Evolutionary conservation across 2,329 filamentous ascomycete species (phyloP).

Genomic region (Cladosporium austrohemisphaericum): DNA sequence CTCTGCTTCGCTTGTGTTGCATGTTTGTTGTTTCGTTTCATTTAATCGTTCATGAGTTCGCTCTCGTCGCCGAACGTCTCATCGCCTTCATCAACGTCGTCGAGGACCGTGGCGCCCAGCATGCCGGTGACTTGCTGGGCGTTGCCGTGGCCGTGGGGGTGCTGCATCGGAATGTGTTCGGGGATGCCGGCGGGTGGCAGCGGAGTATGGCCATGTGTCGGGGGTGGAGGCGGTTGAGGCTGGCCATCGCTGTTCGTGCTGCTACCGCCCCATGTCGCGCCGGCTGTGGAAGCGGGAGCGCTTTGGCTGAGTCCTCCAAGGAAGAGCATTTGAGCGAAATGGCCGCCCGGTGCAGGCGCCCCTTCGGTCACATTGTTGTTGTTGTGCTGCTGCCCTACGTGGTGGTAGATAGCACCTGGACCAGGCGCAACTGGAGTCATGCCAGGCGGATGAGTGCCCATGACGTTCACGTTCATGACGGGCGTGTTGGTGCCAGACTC

Average conservation of each 20-base stretch:
- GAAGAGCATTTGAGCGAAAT: too few species aligned
- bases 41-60: conserved; percentile 37
- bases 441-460: conserved; percentile 24
- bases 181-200: too few species aligned
- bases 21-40: too few species aligned
- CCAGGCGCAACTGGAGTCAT: conserved; percentile 24
- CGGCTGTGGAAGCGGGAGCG: conserved; percentile 29
- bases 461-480: conserved; percentile 28
- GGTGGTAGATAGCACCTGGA: conserved; percentile 18
- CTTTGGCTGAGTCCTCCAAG: conserved; percentile 28
- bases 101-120: conserved; percentile 37
- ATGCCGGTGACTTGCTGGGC: conserved; percentile 36
- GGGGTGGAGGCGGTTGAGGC: conserved; percentile 1
- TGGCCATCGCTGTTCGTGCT: conserved; percentile 1
- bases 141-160: conserved; percentile 10
- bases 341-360: too few species aligned
- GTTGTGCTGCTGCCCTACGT: conserved; percentile 6
- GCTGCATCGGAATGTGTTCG: too few species aligned
- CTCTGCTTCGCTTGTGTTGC: background rate
- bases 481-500: conserved; percentile 28
- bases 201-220: conserved; percentile 4
- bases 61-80: conserved; percentile 45
- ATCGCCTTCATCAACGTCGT: conserved; percentile 37
- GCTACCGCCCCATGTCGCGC: conserved; percentile 21
- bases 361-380: too few species aligned